phyloP scores from a whole-genome alignment of 116 monocot species.

The Phalaenopsis hybrid region DNA sequence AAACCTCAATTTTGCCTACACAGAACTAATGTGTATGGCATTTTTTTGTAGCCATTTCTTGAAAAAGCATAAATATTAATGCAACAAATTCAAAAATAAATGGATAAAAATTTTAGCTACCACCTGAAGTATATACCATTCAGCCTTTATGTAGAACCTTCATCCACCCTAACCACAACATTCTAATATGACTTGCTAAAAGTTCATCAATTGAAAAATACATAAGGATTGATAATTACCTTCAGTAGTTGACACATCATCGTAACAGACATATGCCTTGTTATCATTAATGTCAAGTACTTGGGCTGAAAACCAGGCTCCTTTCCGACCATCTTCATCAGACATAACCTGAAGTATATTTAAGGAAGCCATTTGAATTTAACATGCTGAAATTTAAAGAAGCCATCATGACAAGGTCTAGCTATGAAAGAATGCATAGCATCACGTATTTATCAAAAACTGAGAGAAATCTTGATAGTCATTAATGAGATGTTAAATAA shows the following conservation, averaged over 20 bases:
- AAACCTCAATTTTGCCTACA: neutral
- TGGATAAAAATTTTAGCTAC: neutral
- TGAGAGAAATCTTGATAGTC: neutral
- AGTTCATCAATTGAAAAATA: conserved; percentile 4
- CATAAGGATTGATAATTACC: conserved; percentile 26
- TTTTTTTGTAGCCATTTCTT: neutral
- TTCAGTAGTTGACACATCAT: conserved; percentile 45
- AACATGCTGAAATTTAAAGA: neutral
- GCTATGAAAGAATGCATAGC: neutral
- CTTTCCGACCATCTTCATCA: conserved; percentile 56
- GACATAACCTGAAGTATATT: conserved; percentile 50
- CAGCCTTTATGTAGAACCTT: neutral
- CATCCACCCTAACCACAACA: neutral
- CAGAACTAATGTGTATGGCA: neutral
- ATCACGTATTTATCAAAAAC: neutral
- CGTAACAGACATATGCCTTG: conserved; percentile 60
- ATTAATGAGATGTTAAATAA: neutral
- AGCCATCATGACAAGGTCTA: neutral
- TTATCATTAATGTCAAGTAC: conserved; percentile 66
- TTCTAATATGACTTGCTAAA: neutral
- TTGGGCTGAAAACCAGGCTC: conserved; percentile 76
- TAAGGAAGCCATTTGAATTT: neutral
- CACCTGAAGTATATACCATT: neutral
- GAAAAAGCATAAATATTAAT: neutral
- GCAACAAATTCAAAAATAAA: neutral